A percentile compares a stretch with the other conserved stretches of the same genome.
Conservation (phyloP, 768 basidiomycete genomes). For the Lactarius deliciosus region DNA sequence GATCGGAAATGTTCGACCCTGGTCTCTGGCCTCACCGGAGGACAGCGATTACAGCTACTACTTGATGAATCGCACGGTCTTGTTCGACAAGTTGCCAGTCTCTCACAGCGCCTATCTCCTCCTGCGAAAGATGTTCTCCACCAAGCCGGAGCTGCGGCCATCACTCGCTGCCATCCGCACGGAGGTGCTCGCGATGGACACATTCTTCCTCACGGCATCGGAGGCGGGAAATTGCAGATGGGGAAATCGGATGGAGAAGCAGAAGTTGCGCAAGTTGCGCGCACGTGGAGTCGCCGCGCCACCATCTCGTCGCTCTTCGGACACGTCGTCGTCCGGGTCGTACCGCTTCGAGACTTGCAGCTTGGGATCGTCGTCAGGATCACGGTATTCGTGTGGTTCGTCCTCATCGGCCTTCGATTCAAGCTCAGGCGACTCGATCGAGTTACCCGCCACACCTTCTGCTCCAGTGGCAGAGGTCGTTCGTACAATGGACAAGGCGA, state of each 20-base stretch:
- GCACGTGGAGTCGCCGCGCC: neutral
- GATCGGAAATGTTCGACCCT: slow-evolving; percentile 15
- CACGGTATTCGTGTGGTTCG: neutral
- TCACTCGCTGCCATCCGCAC: slow-evolving; percentile 59
- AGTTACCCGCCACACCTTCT: neutral
- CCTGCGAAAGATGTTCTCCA: slow-evolving; percentile 56
- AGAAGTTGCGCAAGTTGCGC: neutral
- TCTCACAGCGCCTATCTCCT: slow-evolving; percentile 47
- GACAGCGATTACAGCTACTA: slow-evolving; percentile 4
- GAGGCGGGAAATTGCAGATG: slow-evolving; percentile 34
- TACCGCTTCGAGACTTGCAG: neutral
- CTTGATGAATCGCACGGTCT: slow-evolving; percentile 2
- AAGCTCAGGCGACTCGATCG: neutral
- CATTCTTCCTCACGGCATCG: slow-evolving; percentile 58
- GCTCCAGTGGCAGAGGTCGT: neutral
- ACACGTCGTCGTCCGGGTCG: neutral
- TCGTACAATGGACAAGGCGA: neutral
- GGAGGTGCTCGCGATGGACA: slow-evolving; percentile 53
- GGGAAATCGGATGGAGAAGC: neutral
- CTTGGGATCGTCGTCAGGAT: neutral
- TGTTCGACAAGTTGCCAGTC: slow-evolving; percentile 9
- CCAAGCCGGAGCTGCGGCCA: slow-evolving; percentile 61
- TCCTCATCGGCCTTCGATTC: neutral
- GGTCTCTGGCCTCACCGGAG: neutral
- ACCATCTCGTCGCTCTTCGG: neutral